Evolutionary conservation across 352 stramenopile genomes (phyloP).

Genomic region (Discostella stelligera): DNA sequence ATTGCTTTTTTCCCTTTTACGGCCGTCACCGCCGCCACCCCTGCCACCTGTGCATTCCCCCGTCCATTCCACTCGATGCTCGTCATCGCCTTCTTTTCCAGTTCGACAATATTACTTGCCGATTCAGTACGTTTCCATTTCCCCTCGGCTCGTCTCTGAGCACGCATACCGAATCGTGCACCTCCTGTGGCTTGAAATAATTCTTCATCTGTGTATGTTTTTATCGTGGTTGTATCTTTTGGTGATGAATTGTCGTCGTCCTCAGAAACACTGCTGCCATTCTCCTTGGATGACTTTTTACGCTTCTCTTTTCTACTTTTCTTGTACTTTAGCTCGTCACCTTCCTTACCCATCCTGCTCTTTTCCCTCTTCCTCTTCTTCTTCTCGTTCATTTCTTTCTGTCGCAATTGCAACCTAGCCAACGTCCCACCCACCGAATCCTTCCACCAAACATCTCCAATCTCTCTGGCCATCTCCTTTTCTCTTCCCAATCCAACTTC

Average conservation of each 20-base stretch:
- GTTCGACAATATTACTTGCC: constrained; percentile 27
- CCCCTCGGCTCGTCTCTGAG: constrained; percentile 78
- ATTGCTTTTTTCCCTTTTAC: constrained; percentile 12
- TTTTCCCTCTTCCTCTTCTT: constrained; percentile 44
- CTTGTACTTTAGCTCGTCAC: constrained; percentile 27
- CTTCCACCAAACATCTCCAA: constrained; percentile 76
- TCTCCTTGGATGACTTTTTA: constrained; percentile 65
- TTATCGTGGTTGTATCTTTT: constrained; percentile 16
- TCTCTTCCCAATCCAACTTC: constrained; percentile 87
- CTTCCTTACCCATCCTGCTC: constrained; percentile 41
- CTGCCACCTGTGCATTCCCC: constrained; percentile 22
- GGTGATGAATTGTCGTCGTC: not conserved
- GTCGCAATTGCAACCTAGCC: constrained; percentile 84
- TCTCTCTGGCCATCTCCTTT: constrained; percentile 43
- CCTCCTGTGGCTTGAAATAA: constrained; percentile 94
- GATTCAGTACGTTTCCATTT: constrained; percentile 78
- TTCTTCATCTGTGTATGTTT: constrained; percentile 89
- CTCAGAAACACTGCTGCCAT: not conserved
- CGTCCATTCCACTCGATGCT: constrained; percentile 60
- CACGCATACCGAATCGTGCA: constrained; percentile 92
- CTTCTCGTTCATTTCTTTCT: constrained; percentile 43
- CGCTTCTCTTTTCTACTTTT: constrained; percentile 64
- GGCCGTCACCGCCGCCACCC: not conserved
- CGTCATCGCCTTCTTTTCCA: constrained; percentile 40
- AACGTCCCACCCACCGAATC: constrained; percentile 69